phyloP scores from a whole-genome alignment of 176 grass and related monocot species.

The Raddia distichophylla region DNA sequence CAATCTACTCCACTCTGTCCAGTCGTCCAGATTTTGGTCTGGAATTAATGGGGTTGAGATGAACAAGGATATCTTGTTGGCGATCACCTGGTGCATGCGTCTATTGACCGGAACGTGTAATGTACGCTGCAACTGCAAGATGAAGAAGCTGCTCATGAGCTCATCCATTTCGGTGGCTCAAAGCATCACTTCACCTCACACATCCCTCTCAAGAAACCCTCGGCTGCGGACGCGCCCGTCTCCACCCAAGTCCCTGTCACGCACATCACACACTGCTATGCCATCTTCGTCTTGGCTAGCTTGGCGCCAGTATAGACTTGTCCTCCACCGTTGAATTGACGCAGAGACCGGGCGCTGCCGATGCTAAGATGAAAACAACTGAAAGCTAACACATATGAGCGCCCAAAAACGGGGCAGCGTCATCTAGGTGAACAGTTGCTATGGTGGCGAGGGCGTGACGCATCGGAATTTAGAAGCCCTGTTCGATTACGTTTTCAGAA shows the following conservation, averaged over 20 bases:
- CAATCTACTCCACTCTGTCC: background rate
- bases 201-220: conserved; percentile 41
- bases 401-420: background rate
- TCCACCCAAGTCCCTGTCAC: conserved; percentile 26
- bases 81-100: background rate
- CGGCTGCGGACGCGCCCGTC: background rate
- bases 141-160: background rate
- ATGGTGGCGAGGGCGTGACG: background rate
- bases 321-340: conserved; percentile 19
- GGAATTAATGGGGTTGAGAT: background rate
- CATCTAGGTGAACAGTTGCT: conserved; percentile 37
- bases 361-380: background rate
- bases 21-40: conserved; percentile 14
- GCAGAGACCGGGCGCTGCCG: background rate
- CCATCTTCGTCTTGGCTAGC: background rate
- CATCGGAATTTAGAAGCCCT: background rate
- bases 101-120: background rate
- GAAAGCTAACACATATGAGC: background rate
- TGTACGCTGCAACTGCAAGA: background rate
- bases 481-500: background rate
- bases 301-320: conserved; percentile 3
- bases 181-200: conserved; percentile 23
- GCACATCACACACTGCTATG: background rate
- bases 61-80: background rate
- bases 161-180: conserved; percentile 4